A percentile compares a stretch with the other conserved stretches of the same genome.
These are phyloP conservation scores for Kwoniella sp. DNA, from an alignment of 768 basidiomycete species.

Conservation along the genomic window DNA sequence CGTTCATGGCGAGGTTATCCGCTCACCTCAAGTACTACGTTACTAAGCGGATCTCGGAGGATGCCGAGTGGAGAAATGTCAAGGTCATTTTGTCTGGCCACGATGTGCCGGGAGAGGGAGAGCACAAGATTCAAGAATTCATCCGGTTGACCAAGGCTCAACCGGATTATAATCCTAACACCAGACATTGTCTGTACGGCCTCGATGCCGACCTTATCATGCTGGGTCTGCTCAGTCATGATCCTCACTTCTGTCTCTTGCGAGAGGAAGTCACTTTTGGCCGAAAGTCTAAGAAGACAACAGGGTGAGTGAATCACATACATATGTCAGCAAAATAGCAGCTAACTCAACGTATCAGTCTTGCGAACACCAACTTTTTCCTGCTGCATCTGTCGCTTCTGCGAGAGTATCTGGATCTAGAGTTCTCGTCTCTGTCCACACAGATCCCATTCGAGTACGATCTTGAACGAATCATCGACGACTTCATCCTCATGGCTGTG, in stretches of 20 bases:
- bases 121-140: conserved; percentile 99
- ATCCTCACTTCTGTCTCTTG: conserved; percentile 96
- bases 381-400: conserved; percentile 89
- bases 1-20: conserved; percentile 92
- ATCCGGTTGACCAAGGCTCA: conserved; percentile 93
- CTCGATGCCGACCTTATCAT: conserved; percentile 98
- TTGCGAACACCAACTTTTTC: conserved; percentile 70
- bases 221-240: conserved; percentile 94
- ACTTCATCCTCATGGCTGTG: conserved; percentile 93
- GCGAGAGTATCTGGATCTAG: conserved; percentile 95
- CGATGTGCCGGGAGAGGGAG: conserved; percentile 95
- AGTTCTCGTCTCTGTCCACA: conserved; percentile 68
- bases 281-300: conserved; percentile 72
- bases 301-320: conserved; percentile 62
- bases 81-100: conserved; percentile 94
- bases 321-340: conserved; percentile 8
- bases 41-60: conserved; percentile 97
- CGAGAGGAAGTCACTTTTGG: conserved; percentile 99
- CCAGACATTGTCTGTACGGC: conserved; percentile 96
- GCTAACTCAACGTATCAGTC: conserved; percentile 17
- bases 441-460: conserved; percentile 75
- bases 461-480: conserved; percentile 93
- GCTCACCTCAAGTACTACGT: conserved; percentile 92
- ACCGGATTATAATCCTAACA: conserved; percentile 92
- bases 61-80: conserved; percentile 90